Evolutionary conservation across 768 basidiomycete genomes (phyloP).

Genomic region (Gyrodon lividus): DNA sequence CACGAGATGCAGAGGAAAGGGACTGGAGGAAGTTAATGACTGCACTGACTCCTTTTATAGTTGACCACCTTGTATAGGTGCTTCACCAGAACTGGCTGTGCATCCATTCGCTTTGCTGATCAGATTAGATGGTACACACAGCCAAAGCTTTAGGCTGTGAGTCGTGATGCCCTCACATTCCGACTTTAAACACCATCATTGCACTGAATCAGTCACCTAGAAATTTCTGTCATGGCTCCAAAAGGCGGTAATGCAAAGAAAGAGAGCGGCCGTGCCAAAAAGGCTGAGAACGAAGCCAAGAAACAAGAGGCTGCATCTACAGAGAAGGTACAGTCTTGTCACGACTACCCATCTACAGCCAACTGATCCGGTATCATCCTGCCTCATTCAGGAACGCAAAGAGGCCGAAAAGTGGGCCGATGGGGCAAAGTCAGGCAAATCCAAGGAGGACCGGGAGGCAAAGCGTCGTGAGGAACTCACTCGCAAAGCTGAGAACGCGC

Average conservation of each 20-base stretch:
- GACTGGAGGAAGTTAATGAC: background rate
- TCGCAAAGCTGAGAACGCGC: constrained; percentile 84
- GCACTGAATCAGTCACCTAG: background rate
- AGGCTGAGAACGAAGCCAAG: constrained; percentile 86
- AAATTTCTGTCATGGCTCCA: constrained; percentile 65
- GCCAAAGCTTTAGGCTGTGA: background rate
- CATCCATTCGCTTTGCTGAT: constrained; percentile 6
- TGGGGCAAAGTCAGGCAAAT: constrained; percentile 63
- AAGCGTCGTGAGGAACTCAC: constrained; percentile 79
- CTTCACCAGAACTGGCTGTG: constrained; percentile 32
- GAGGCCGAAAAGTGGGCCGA: constrained; percentile 70
- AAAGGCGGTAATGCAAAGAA: constrained; percentile 92
- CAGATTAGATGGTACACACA: constrained; percentile 17
- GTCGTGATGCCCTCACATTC: constrained; percentile 5
- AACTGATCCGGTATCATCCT: constrained; percentile 1
- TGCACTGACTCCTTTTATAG: background rate
- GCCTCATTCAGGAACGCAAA: constrained; percentile 57
- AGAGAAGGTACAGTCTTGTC: constrained; percentile 49
- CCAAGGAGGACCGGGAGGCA: constrained; percentile 72
- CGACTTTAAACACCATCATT: background rate
- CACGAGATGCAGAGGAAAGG: background rate
- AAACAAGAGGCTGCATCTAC: constrained; percentile 62
- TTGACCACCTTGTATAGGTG: constrained; percentile 1
- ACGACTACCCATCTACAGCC: background rate
- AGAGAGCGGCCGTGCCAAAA: constrained; percentile 85